Evolutionary conservation across 2,329 filamentous ascomycete species (phyloP), one percentile per base, ranked within the genome.

Genomic region (Cercospora sojina): DNA sequence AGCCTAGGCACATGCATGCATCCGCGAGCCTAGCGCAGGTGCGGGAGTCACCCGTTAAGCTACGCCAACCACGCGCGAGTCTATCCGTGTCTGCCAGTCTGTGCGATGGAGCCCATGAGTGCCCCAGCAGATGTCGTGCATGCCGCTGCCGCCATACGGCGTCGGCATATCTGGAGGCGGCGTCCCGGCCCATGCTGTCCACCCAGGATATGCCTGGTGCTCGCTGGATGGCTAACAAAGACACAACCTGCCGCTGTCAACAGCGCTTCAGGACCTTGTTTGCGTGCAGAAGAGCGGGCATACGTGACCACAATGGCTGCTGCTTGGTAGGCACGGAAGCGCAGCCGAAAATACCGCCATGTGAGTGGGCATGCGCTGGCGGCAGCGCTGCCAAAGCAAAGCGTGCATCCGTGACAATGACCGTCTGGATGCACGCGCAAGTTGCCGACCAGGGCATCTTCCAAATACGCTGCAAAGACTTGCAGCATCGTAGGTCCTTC

Each of bases 281-380:
- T 71, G 70, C 67, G 67, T 68, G 67, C 68, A 67, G 65, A 51
- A 64, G 64, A 66, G 62, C 64, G 62, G 62, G 65, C 66, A 67
- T 67, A 58, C 64, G 56, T 63, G 63, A 67, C 64, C 67, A 67
- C 67, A 70, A 70, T 70, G 69, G 32, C 51, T 57, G 65, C 64
- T 69, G 68, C 38, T 58, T 64, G 68, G 68, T 57, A 64, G 57
- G 18, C 59, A 65, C 64, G 67, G 66, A 65, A 56, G 43, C 53
- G 65, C 59, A 59, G 65, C 69, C 69, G 69, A 70, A 49, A 67
- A 69, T 65, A 66, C 64, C 35, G 64, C 69, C 71, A 73, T 73
- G 71, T 69, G 71, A 68, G 66, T 62, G 69, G 62, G 66, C 72
- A 67, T 72, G 70, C 71, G 72, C 64, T 73, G 72, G 70, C 72